Evolutionary conservation across 257 asterid genomes (phyloP), one percentile per base, ranked within the genome.

Genomic region (Salvia miltiorrhiza): DNA sequence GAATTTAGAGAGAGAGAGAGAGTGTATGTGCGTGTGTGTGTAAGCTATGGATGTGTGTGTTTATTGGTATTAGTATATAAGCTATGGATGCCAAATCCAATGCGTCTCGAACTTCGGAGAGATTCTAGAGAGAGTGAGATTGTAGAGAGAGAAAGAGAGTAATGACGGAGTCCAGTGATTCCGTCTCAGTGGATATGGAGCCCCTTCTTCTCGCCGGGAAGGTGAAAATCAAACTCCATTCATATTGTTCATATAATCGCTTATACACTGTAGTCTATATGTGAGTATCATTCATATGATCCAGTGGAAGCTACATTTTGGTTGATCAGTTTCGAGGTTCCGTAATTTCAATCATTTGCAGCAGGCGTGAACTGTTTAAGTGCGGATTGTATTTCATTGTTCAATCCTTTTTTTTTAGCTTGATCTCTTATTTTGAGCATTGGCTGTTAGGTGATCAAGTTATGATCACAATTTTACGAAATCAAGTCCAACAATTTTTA

Each of bases 111-210:
- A 69, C 50, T 72, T 68, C 70, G 62, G 58, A 30, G 44, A 40
- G 4, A 62, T 43, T 69, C 24, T 17, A 58, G 73, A 54, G 43
- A 56, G 70, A 59, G 35, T n/a, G 65, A 65, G 63, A 63, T 60
- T 70, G n/a, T 20, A 60, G 75, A 56, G 33, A 54, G 66, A 69
- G 70, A 64, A 63, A 69, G 58, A 32, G 72, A 39, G 32, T 45
- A 83, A 89, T 87, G 96, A 79, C 83, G 81, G 95, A 89, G 69
- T 82, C 92, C 48, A 76, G 88, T 82, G 92, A 79, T 77, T 84
- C 90, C 44, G 84, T 85, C 53, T 84, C 89, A 52, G 74, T 87
- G 19, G 89, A 81, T 71, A 85, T 87, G 73, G 95, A 89, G 68
- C 63, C 90, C 59, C 24, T 70, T 73, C 71, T 90, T 65, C 79